Evolutionary conservation across 2,329 filamentous ascomycete genomes (phyloP).

Genomic region (Monosporascus sp.): DNA sequence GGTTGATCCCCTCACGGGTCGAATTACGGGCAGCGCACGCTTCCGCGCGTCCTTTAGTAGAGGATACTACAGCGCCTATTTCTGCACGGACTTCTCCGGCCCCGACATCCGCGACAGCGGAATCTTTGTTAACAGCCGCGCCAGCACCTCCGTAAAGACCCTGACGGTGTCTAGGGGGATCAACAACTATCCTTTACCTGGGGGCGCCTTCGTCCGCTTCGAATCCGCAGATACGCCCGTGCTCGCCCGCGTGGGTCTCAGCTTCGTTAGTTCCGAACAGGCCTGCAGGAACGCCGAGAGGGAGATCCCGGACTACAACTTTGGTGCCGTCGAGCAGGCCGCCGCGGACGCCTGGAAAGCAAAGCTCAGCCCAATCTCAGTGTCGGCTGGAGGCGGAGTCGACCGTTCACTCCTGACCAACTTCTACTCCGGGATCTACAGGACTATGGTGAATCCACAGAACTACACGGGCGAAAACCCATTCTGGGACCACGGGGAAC

Average conservation of each 20-base stretch:
- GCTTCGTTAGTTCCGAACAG: slow-evolving; percentile 60
- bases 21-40: slow-evolving; percentile 56
- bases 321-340: slow-evolving; percentile 44
- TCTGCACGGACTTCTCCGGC: slow-evolving; percentile 64
- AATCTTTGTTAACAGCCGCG: slow-evolving; percentile 54
- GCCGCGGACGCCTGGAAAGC: slow-evolving; percentile 55
- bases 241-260: slow-evolving; percentile 62
- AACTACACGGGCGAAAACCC: slow-evolving; percentile 72
- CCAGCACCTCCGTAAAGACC: slow-evolving; percentile 41
- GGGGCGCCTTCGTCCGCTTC: slow-evolving; percentile 61
- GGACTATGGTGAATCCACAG: slow-evolving; percentile 67
- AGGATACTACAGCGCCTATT: slow-evolving; percentile 55
- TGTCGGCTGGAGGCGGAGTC: slow-evolving; percentile 48
- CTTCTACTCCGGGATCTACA: slow-evolving; percentile 69
- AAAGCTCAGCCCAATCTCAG: slow-evolving; percentile 54
- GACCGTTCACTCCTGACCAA: slow-evolving; percentile 50
- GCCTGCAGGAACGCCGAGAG: slow-evolving; percentile 64
- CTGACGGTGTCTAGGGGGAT: slow-evolving; percentile 44
- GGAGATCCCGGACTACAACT: slow-evolving; percentile 66
- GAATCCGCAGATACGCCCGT: slow-evolving; percentile 45
- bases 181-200: slow-evolving; percentile 51
- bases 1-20: slow-evolving; percentile 50
- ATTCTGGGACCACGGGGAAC: slow-evolving; percentile 58
- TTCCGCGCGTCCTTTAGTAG: slow-evolving; percentile 63
- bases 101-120: slow-evolving; percentile 54